Percentiles rank a stretch among this genome's conserved stretches.
Conservation (phyloP, 495 filamentous ascomycete genomes). For the Tuber microsphaerosporum region DNA sequence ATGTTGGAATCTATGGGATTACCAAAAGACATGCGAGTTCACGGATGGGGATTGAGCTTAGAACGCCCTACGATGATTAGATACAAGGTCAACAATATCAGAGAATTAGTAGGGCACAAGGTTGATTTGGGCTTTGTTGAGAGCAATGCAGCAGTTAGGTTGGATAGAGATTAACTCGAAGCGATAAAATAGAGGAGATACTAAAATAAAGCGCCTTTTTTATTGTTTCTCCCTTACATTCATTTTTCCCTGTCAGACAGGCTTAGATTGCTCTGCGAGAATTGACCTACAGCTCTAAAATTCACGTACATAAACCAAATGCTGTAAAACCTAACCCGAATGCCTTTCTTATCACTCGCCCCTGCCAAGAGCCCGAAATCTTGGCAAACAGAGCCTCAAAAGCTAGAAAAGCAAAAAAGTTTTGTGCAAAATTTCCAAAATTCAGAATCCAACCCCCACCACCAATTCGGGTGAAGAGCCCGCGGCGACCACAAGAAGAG, state of each 20-base stretch:
- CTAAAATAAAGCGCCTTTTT: neutral
- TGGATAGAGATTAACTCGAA: slow-evolving; percentile 59
- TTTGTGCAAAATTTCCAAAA: neutral
- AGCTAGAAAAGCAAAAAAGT: neutral
- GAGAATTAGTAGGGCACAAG: slow-evolving; percentile 77
- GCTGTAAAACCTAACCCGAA: neutral
- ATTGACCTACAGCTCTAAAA: neutral
- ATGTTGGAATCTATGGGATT: slow-evolving; percentile 79
- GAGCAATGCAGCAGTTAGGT: slow-evolving; percentile 70
- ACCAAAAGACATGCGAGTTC: slow-evolving; percentile 78
- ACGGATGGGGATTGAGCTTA: slow-evolving; percentile 83
- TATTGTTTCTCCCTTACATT: neutral
- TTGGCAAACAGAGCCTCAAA: slow-evolving; percentile 2
- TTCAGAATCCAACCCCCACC: neutral
- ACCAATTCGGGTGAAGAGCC: neutral
- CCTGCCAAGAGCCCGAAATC: neutral
- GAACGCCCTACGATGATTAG: slow-evolving; percentile 98
- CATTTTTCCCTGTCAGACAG: neutral
- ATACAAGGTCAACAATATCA: slow-evolving; percentile 75
- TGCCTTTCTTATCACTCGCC: neutral
- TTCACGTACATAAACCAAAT: neutral
- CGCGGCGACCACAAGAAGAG: neutral
- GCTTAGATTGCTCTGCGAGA: neutral
- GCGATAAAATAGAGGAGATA: neutral
- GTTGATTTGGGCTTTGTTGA: slow-evolving; percentile 76